Evolutionary conservation across 1,139 yeast species (phyloP).

Genomic region (Kurtzmaniella quercitrusa): DNA sequence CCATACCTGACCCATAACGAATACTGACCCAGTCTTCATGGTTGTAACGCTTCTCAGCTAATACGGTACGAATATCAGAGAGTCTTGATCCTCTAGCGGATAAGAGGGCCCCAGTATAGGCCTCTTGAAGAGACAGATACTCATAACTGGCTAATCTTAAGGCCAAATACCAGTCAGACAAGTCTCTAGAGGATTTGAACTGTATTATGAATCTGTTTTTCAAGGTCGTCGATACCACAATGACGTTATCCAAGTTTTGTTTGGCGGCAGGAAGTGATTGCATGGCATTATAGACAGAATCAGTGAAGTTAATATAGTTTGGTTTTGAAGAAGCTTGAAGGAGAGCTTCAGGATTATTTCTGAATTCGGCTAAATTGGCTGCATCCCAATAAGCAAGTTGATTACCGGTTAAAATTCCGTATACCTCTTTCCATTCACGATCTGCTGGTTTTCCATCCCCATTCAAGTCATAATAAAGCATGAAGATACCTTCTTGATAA

Average conservation of each 20-base stretch:
- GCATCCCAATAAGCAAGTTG: slow-evolving; percentile 95
- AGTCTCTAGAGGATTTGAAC: slow-evolving; percentile 55
- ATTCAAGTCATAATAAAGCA: slow-evolving; percentile 67
- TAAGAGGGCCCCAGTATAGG: slow-evolving; percentile 89
- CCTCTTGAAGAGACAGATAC: slow-evolving; percentile 79
- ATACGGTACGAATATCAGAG: slow-evolving; percentile 78
- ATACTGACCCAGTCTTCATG: slow-evolving; percentile 96
- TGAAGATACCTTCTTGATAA: slow-evolving; percentile 69
- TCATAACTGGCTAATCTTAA: slow-evolving; percentile 77
- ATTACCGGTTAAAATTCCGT: slow-evolving; percentile 85
- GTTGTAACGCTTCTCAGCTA: slow-evolving; percentile 78
- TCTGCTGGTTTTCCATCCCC: slow-evolving; percentile 84
- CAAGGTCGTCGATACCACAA: slow-evolving; percentile 84
- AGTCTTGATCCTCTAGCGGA: slow-evolving; percentile 84
- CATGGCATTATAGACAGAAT: slow-evolving; percentile 80
- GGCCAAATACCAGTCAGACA: slow-evolving; percentile 72
- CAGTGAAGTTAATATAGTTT: slow-evolving; percentile 86
- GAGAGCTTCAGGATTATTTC: slow-evolving; percentile 45
- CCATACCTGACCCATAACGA: slow-evolving; percentile 95
- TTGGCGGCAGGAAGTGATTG: slow-evolving; percentile 56
- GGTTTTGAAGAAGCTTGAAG: slow-evolving; percentile 65
- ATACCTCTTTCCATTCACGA: slow-evolving; percentile 87
- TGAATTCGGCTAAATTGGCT: slow-evolving; percentile 57
- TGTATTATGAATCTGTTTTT: slow-evolving; percentile 84
- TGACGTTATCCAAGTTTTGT: slow-evolving; percentile 68